Conservation (phyloP, 331 rosid genomes). For the Malus hybrid region DNA sequence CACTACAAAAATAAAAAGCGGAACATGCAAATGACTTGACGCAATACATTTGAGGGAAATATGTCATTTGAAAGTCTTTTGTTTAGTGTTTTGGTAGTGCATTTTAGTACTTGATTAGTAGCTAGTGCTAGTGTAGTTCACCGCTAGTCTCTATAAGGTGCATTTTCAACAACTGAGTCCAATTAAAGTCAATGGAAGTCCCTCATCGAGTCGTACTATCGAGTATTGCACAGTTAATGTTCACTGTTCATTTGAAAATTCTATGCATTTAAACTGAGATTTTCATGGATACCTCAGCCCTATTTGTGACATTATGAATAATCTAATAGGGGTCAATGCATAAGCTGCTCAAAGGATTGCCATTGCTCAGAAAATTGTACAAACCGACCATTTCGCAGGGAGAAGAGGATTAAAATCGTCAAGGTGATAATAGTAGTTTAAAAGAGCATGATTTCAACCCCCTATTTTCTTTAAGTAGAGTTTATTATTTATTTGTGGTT, state of each 20-base stretch:
- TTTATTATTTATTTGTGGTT: neutral
- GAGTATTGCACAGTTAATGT: neutral
- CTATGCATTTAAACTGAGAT: neutral
- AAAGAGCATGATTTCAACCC: neutral
- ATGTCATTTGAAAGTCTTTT: too few relatives aligned
- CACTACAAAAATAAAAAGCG: too few relatives aligned
- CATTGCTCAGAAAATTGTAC: slow-evolving; percentile 71
- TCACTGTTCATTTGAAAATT: neutral
- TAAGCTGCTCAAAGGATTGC: slow-evolving; percentile 94
- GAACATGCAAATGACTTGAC: too few relatives aligned
- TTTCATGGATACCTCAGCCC: neutral
- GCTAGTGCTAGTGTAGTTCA: too few relatives aligned
- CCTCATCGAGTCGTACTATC: too few relatives aligned
- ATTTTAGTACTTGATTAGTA: too few relatives aligned
- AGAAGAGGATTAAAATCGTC: slow-evolving; percentile 65
- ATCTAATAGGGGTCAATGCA: slow-evolving; percentile 76
- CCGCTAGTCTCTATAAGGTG: too few relatives aligned
- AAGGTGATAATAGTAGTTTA: slow-evolving; percentile 46
- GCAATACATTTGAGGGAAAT: too few relatives aligned
- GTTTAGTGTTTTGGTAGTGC: too few relatives aligned
- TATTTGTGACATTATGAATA: neutral
- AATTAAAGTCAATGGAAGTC: too few relatives aligned
- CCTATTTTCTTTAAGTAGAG: neutral
- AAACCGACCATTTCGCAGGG: slow-evolving; percentile 92
- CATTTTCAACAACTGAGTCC: too few relatives aligned